phyloP scores from a whole-genome alignment of 208 protist species.

The Blastocrithidia nonstop region DNA sequence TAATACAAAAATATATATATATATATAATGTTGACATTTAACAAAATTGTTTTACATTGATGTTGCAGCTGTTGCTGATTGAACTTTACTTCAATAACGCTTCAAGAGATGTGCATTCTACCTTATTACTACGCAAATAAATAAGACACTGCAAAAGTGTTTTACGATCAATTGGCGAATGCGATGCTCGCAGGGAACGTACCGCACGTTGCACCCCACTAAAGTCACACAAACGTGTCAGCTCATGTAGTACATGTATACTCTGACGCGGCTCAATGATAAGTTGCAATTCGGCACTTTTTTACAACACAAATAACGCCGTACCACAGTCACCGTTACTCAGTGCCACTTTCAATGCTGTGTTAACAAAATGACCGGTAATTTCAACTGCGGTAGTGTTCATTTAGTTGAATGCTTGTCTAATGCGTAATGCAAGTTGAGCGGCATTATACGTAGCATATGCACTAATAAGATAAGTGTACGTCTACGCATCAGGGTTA shows the following conservation, averaged over 20 bases:
- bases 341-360: constrained; percentile 33
- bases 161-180: constrained; percentile 30
- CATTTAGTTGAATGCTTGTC: too few species aligned
- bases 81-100: too few species aligned
- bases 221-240: constrained; percentile 19
- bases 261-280: constrained; percentile 36
- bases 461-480: too few species aligned
- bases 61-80: too few species aligned
- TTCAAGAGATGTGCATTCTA: too few species aligned
- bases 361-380: constrained; percentile 20
- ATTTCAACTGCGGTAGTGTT: constrained; percentile 13
- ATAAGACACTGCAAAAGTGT: constrained; percentile 23
- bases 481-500: too few species aligned
- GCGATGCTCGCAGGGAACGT: constrained; percentile 17
- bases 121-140: too few species aligned
- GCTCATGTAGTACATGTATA: constrained; percentile 21
- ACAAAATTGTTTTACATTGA: too few species aligned
- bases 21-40: too few species aligned
- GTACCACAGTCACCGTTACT: constrained; percentile 24
- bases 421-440: too few species aligned
- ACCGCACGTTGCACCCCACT: constrained; percentile 19
- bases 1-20: too few species aligned
- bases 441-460: too few species aligned
- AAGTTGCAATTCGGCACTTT: constrained; percentile 11
- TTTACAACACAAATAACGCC: constrained; percentile 25